A percentile compares a stretch with the other conserved stretches of the same genome.
These are phyloP conservation scores for Trichosporon sp. DNA, from an alignment of 1,284 basidiomycete species.

Conservation along the genomic window DNA sequence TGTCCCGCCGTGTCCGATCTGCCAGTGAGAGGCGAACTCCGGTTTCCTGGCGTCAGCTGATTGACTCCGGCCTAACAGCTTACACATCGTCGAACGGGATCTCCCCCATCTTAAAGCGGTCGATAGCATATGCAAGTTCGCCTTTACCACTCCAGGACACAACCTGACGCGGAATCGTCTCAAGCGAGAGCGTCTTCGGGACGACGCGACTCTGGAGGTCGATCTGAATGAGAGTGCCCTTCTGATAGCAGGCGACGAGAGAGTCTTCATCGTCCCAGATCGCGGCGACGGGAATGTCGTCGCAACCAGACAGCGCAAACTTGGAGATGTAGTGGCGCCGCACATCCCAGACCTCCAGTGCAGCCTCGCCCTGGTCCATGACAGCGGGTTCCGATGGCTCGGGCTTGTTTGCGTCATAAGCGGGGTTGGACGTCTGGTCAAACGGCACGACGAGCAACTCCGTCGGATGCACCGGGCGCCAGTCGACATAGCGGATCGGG, in stretches of 20 bases:
- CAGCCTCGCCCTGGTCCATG: conserved; percentile 32
- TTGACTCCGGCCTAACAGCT: conserved; percentile 29
- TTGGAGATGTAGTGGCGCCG: conserved; percentile 73
- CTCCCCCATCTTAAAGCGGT: conserved; percentile 59
- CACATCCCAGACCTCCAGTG: conserved; percentile 82
- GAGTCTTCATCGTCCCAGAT: conserved; percentile 64
- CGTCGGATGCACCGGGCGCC: conserved; percentile 73
- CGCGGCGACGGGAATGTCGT: conserved; percentile 54
- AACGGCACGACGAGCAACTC: conserved; percentile 57
- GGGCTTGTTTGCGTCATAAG: conserved; percentile 4
- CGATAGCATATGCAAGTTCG: conserved; percentile 63
- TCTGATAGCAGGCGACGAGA: conserved; percentile 69
- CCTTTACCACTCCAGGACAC: conserved; percentile 66
- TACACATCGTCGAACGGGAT: conserved; percentile 80
- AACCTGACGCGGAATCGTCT: conserved; percentile 62
- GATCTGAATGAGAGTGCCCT: conserved; percentile 71
- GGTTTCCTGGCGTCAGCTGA: conserved; percentile 50
- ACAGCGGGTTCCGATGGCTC: conserved; percentile 9
- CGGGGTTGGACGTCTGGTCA: conserved; percentile 12
- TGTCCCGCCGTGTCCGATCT: conserved; percentile 31
- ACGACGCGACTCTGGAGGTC: conserved; percentile 52
- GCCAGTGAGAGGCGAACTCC: conserved; percentile 50
- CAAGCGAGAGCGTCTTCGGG: conserved; percentile 52
- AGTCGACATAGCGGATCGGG: conserved; percentile 65
- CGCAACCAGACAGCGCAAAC: conserved; percentile 56